Conservation (phyloP, 306 rosid genomes). For the Prunus armeniaca region DNA sequence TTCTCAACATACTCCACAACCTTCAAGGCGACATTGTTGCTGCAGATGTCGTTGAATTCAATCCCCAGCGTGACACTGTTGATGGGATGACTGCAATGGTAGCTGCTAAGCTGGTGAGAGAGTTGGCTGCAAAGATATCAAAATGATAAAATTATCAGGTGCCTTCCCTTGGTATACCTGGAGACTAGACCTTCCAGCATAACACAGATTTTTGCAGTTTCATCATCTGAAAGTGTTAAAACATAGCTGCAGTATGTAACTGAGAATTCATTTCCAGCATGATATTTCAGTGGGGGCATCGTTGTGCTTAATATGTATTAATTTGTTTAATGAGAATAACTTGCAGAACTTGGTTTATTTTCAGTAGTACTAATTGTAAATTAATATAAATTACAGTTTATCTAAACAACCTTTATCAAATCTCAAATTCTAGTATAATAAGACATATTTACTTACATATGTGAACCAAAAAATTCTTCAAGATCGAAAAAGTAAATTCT, state of each 20-base stretch:
- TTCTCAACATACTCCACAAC: conserved; percentile 84
- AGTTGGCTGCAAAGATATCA: conserved; percentile 78
- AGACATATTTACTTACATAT: too few relatives aligned
- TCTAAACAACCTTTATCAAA: too few relatives aligned
- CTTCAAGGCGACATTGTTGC: conserved; percentile 84
- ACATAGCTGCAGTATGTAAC: not conserved
- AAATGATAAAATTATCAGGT: conserved; percentile 29
- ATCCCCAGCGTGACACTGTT: conserved; percentile 93
- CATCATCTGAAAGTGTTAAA: not conserved
- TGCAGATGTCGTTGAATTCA: conserved; percentile 86
- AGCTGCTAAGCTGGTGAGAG: conserved; percentile 94
- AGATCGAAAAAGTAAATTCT: too few relatives aligned
- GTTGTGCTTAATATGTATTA: not conserved
- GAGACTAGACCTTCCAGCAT: conserved; percentile 9
- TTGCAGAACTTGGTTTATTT: too few relatives aligned
- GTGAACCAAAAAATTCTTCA: too few relatives aligned
- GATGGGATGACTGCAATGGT: conserved; percentile 99
- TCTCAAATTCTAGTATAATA: too few relatives aligned
- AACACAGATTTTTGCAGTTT: not conserved
- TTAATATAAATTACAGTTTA: too few relatives aligned
- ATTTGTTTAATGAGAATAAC: not conserved
- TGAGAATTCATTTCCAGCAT: not conserved
- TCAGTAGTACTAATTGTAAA: too few relatives aligned
- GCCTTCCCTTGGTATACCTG: not conserved
- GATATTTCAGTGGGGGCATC: not conserved